Evolutionary conservation across 2,329 filamentous ascomycete species (phyloP).

Genomic region (Microsporum audouinii): DNA sequence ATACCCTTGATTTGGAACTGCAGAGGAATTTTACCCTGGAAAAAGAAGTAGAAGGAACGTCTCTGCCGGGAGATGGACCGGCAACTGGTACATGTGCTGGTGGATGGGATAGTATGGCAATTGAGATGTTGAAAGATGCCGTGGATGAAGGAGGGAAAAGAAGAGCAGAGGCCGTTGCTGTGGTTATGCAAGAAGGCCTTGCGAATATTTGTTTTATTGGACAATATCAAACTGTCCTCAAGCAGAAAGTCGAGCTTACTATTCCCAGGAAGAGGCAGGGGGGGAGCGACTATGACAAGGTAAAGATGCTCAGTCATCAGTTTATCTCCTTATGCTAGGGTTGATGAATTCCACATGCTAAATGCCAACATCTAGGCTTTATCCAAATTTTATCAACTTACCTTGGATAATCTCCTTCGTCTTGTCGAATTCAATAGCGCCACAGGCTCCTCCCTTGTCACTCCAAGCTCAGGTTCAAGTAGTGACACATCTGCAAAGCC

Average conservation of each 20-base stretch:
- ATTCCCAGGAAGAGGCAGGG: conserved; percentile 38
- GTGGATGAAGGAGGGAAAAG: conserved; percentile 57
- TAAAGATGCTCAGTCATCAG: conserved; percentile 13
- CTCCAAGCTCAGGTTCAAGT: conserved; percentile 30
- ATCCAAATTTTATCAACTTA: conserved; percentile 65
- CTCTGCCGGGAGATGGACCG: conserved; percentile 22
- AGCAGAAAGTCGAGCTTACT: conserved; percentile 39
- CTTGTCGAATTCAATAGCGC: conserved; percentile 59
- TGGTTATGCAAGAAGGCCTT: conserved; percentile 75
- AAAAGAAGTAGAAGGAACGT: conserved; percentile 51
- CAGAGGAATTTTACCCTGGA: conserved; percentile 78
- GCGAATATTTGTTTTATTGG: conserved; percentile 43
- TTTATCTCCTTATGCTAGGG: neutral
- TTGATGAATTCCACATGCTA: neutral
- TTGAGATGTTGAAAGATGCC: conserved; percentile 66
- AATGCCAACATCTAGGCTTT: conserved; percentile 45
- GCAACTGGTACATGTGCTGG: conserved; percentile 17
- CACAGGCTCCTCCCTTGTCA: conserved; percentile 26
- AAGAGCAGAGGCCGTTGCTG: conserved; percentile 71
- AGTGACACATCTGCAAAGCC: conserved; percentile 43
- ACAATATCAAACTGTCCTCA: conserved; percentile 39
- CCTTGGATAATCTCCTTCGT: conserved; percentile 61
- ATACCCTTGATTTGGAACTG: conserved; percentile 73
- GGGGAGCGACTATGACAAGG: conserved; percentile 41
- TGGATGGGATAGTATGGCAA: conserved; percentile 82